Conservation (phyloP, 2,329 filamentous ascomycete genomes). For the Xylariales sp. region DNA sequence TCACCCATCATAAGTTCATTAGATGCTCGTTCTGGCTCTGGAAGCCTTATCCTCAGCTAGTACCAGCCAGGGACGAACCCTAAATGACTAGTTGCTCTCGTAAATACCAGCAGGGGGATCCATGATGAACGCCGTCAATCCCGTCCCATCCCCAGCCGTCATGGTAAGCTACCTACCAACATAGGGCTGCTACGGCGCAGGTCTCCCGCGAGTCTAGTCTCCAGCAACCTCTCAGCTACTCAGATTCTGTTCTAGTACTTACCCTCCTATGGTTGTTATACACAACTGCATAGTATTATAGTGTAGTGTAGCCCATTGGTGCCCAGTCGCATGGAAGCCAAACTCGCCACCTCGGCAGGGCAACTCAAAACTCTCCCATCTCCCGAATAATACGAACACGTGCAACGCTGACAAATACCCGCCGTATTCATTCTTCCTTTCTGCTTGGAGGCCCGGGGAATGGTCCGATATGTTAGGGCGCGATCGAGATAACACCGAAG, state of each 20-base stretch:
- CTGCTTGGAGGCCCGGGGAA: neutral
- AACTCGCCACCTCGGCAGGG: slow-evolving; percentile 1
- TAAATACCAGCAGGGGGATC: slow-evolving; percentile 32
- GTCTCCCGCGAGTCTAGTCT: slow-evolving; percentile 7
- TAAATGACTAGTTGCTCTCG: slow-evolving; percentile 8
- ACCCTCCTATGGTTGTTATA: neutral
- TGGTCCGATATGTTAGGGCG: neutral
- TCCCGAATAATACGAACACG: neutral
- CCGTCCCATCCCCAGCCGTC: slow-evolving; percentile 2
- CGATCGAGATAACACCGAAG: neutral
- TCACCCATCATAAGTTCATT: slow-evolving; percentile 16
- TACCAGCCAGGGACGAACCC: slow-evolving; percentile 4
- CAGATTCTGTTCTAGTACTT: too few relatives aligned
- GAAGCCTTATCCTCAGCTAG: slow-evolving; percentile 22
- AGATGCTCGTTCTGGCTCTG: slow-evolving; percentile 9
- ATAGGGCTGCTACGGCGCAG: slow-evolving; percentile 5
- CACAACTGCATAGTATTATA: neutral
- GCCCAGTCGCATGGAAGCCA: slow-evolving; percentile 2
- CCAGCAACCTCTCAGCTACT: too few relatives aligned
- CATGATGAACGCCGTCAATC: slow-evolving; percentile 32
- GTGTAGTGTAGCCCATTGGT: neutral
- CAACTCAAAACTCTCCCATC: neutral
- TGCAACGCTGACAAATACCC: slow-evolving; percentile 20
- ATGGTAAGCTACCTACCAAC: neutral
- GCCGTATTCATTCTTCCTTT: neutral